These are phyloP conservation scores for Cylindrotheca closterium DNA, from an alignment of 108 stramenopile genomes.

Conservation along the genomic window DNA sequence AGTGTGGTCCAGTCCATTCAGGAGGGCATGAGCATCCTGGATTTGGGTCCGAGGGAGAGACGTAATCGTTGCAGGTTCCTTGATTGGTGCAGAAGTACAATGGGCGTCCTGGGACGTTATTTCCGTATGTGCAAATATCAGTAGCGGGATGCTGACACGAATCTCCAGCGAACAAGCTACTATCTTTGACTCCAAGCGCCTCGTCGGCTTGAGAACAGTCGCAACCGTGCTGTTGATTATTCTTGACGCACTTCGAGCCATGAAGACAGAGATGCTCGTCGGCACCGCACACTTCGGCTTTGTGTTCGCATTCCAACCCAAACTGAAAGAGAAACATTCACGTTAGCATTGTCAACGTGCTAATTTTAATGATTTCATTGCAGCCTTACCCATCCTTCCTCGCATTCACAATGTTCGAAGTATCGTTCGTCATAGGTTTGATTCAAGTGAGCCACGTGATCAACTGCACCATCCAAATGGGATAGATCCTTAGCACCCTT, in stretches of 20 bases:
- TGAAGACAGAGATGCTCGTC: conserved; percentile 44
- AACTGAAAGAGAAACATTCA: neutral
- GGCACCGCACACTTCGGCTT: conserved; percentile 30
- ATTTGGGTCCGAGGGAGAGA: conserved; percentile 17
- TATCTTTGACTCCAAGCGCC: neutral
- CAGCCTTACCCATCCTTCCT: conserved; percentile 38
- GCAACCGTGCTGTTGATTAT: conserved; percentile 30
- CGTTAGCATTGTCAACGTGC: too few species aligned
- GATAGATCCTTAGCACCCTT: conserved; percentile 38
- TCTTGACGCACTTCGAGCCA: conserved; percentile 39
- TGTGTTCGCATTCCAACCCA: conserved; percentile 30
- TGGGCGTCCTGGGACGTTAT: conserved; percentile 6
- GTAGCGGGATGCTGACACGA: conserved; percentile 42
- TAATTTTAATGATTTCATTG: too few species aligned
- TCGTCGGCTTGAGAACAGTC: conserved; percentile 41
- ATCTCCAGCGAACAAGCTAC: conserved; percentile 37
- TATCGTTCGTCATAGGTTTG: conserved; percentile 22
- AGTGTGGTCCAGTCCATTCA: conserved; percentile 36
- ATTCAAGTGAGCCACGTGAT: conserved; percentile 31
- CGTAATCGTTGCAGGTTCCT: conserved; percentile 40
- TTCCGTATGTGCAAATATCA: conserved; percentile 31
- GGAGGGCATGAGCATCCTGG: conserved; percentile 38
- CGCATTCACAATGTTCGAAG: conserved; percentile 62
- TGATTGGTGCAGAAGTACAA: conserved; percentile 51
- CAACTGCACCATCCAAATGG: conserved; percentile 8